Evolutionary conservation across 352 stramenopile genomes (phyloP).

Genomic region (Globisporangium echinulatum): DNA sequence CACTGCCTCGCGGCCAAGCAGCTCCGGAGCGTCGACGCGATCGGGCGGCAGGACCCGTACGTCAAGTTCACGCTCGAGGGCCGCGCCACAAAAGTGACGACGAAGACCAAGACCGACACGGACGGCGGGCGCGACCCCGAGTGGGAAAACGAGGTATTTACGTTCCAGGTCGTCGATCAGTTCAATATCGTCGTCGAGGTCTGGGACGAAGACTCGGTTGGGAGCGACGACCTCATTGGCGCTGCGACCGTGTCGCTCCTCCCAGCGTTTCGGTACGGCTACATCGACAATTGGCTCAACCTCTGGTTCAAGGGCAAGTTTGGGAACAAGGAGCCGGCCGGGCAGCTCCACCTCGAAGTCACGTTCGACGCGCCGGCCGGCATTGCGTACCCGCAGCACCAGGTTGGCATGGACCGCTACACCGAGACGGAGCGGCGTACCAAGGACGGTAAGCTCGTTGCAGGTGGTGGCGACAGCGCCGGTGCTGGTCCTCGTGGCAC

Average conservation of each 20-base stretch:
- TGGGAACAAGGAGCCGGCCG: slow-evolving; percentile 77
- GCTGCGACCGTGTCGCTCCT: slow-evolving; percentile 76
- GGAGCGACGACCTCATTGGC: slow-evolving; percentile 89
- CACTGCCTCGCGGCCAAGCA: slow-evolving; percentile 52
- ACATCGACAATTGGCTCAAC: slow-evolving; percentile 85
- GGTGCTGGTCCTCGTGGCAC: not conserved
- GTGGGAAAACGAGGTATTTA: slow-evolving; percentile 79
- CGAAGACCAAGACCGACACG: slow-evolving; percentile 83
- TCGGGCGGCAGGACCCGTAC: slow-evolving; percentile 72
- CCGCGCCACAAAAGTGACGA: slow-evolving; percentile 59
- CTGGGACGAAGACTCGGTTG: slow-evolving; percentile 89
- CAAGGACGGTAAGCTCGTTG: slow-evolving; percentile 40
- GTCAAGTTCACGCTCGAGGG: slow-evolving; percentile 75
- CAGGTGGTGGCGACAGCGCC: slow-evolving; percentile 6
- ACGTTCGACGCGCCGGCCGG: slow-evolving; percentile 76
- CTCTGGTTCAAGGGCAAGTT: slow-evolving; percentile 85
- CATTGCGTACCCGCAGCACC: slow-evolving; percentile 89
- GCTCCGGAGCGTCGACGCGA: slow-evolving; percentile 66
- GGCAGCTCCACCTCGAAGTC: slow-evolving; percentile 84
- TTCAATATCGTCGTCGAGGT: slow-evolving; percentile 87
- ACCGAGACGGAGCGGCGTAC: slow-evolving; percentile 65
- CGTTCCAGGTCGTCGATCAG: slow-evolving; percentile 92
- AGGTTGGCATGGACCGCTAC: slow-evolving; percentile 70
- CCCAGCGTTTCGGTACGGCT: slow-evolving; percentile 87
- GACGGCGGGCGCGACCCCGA: slow-evolving; percentile 76